Evolutionary conservation across 306 rosid species (phyloP).

Genomic region (Lotus japonicus): DNA sequence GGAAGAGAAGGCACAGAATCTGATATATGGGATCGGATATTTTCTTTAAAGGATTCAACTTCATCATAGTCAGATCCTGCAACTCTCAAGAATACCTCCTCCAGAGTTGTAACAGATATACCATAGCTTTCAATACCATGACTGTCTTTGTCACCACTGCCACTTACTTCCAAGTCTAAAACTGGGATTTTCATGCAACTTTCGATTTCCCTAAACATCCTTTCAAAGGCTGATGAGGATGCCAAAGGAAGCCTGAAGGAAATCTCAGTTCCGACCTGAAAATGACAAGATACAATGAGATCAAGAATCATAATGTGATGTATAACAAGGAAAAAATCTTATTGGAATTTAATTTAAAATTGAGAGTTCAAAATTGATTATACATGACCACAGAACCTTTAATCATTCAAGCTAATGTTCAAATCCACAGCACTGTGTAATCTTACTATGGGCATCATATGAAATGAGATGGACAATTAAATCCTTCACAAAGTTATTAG

Average conservation of each 20-base stretch:
- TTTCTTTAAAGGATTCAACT: slow-evolving; percentile 47
- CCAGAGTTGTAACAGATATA: slow-evolving; percentile 93
- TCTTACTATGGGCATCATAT: not conserved
- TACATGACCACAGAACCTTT: not conserved
- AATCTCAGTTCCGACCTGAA: slow-evolving; percentile 96
- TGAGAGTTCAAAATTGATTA: not conserved
- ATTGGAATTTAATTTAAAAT: not conserved
- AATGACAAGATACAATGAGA: slow-evolving; percentile 14
- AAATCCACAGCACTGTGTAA: not conserved
- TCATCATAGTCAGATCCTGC: slow-evolving; percentile 75
- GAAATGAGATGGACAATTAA: slow-evolving; percentile 12
- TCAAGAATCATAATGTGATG: slow-evolving; percentile 9
- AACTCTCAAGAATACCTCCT: slow-evolving; percentile 95
- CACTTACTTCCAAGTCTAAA: slow-evolving; percentile 30
- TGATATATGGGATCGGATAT: slow-evolving; percentile 23
- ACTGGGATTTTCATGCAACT: slow-evolving; percentile 57
- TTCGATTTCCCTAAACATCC: slow-evolving; percentile 96
- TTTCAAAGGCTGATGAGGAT: slow-evolving; percentile 76
- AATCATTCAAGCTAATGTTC: slow-evolving; percentile 10
- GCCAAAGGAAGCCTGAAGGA: slow-evolving; percentile 95
- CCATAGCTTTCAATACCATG: slow-evolving; percentile 92
- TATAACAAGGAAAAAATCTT: not conserved
- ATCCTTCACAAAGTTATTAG: slow-evolving; percentile 14
- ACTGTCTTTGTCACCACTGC: slow-evolving; percentile 36
- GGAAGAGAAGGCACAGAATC: slow-evolving; percentile 41